phyloP scores from a whole-genome alignment of 805 yeast genomes.

The Ogataea thermomethanolica region DNA sequence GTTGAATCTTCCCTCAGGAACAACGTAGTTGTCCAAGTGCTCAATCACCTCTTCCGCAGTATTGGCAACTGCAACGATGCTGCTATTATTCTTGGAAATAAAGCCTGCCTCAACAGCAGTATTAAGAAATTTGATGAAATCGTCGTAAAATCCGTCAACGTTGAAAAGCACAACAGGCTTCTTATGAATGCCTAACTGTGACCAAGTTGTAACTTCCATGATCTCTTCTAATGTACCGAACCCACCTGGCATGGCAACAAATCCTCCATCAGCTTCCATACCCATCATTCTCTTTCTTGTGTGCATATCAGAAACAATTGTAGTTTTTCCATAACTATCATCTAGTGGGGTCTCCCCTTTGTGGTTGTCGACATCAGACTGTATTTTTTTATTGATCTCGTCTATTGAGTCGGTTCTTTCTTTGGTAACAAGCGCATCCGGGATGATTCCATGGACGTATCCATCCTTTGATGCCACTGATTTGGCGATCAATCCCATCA shows the following conservation, averaged over 20 bases:
- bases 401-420: conserved; percentile 51
- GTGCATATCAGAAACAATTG: conserved; percentile 85
- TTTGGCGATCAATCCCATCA: conserved; percentile 72
- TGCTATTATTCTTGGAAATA: conserved; percentile 62
- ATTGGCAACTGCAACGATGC: conserved; percentile 64
- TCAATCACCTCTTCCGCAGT: conserved; percentile 66
- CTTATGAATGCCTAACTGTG: conserved; percentile 79
- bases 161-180: conserved; percentile 79
- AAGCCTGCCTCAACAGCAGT: conserved; percentile 64
- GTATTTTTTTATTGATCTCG: conserved; percentile 45
- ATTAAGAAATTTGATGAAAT: conserved; percentile 56
- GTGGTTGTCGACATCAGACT: conserved; percentile 56
- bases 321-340: conserved; percentile 66
- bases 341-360: conserved; percentile 59
- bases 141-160: conserved; percentile 76
- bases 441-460: conserved; percentile 77
- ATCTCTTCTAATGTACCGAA: conserved; percentile 87
- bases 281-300: conserved; percentile 86
- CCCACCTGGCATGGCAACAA: conserved; percentile 90
- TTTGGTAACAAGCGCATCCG: conserved; percentile 66
- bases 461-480: conserved; percentile 56
- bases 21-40: conserved; percentile 54
- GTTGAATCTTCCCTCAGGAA: conserved; percentile 72
- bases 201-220: conserved; percentile 89
- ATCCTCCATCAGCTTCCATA: conserved; percentile 71